Evolutionary conservation across 2,329 filamentous ascomycete species (phyloP).

Genomic region (Monilinia aucupariae): DNA sequence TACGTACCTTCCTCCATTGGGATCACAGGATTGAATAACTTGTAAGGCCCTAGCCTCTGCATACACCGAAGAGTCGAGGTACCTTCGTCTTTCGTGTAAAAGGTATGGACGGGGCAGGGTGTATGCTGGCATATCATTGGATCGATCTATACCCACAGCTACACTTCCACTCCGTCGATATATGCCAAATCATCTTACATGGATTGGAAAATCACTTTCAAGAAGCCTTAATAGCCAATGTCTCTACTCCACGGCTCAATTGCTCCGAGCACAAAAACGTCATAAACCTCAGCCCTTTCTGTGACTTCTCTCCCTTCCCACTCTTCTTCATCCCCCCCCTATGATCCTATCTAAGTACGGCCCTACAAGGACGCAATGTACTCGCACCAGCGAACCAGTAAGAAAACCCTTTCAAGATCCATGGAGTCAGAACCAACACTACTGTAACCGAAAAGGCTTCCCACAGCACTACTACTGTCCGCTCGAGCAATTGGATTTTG

Average conservation of each 20-base stretch:
- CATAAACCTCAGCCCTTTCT: background rate
- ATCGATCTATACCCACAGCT: background rate
- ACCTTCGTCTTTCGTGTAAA: background rate
- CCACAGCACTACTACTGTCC: too few relatives aligned
- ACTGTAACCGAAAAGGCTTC: too few relatives aligned
- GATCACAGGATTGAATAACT: background rate
- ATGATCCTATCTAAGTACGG: background rate
- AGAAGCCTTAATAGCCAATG: background rate
- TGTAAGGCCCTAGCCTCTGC: background rate
- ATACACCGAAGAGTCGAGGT: background rate
- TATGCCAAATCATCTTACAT: background rate
- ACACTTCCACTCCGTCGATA: background rate
- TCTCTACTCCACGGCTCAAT: background rate
- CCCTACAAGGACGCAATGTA: background rate
- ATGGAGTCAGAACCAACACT: background rate
- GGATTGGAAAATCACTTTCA: background rate
- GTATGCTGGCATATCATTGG: background rate
- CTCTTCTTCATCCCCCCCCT: background rate
- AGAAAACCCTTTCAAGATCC: background rate
- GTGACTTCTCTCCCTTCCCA: background rate
- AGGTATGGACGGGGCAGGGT: background rate
- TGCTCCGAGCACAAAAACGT: background rate
- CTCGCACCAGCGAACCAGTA: background rate
- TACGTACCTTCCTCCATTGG: background rate
- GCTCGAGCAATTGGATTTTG: too few relatives aligned